phyloP scores from a whole-genome alignment of 2,329 filamentous ascomycete genomes.

The Intubia oerlemansii region DNA sequence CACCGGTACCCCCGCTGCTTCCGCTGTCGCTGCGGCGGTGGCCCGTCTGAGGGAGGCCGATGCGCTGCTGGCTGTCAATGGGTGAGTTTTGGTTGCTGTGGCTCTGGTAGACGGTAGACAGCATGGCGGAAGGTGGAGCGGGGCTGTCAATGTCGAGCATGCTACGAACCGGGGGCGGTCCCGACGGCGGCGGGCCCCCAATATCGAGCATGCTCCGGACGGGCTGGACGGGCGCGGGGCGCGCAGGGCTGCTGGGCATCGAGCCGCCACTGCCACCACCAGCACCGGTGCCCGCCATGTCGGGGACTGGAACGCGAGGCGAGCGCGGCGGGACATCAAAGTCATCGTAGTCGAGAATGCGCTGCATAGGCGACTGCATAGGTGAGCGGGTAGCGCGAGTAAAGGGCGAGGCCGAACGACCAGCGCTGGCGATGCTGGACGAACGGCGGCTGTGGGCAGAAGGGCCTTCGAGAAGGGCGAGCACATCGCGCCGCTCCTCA shows the following conservation, averaged over 20 bases:
- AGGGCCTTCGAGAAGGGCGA: slow-evolving; percentile 40
- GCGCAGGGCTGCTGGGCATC: slow-evolving; percentile 1
- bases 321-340: slow-evolving; percentile 9
- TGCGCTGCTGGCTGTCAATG: too few species aligned
- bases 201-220: slow-evolving; percentile 47
- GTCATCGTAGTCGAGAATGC: slow-evolving; percentile 36
- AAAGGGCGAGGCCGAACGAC: slow-evolving; percentile 31
- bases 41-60: too few species aligned
- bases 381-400: slow-evolving; percentile 35
- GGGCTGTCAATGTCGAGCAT: slow-evolving; percentile 28
- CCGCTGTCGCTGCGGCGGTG: too few species aligned
- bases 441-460: slow-evolving; percentile 9
- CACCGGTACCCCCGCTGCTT: too few species aligned
- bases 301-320: slow-evolving; percentile 1
- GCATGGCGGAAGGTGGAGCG: too few species aligned
- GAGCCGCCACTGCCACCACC: background rate
- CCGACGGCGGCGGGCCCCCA: slow-evolving; percentile 17
- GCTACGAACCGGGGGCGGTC: slow-evolving; percentile 21
- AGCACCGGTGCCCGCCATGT: slow-evolving; percentile 1
- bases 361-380: slow-evolving; percentile 46
- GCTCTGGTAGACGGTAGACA: too few species aligned
- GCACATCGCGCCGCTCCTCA: slow-evolving; percentile 54
- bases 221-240: slow-evolving; percentile 18
- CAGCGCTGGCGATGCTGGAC: slow-evolving; percentile 13
- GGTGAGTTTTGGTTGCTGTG: too few species aligned